Conservation (phyloP, 2,329 filamentous ascomycete species). For the Apiospora malaysiana region DNA sequence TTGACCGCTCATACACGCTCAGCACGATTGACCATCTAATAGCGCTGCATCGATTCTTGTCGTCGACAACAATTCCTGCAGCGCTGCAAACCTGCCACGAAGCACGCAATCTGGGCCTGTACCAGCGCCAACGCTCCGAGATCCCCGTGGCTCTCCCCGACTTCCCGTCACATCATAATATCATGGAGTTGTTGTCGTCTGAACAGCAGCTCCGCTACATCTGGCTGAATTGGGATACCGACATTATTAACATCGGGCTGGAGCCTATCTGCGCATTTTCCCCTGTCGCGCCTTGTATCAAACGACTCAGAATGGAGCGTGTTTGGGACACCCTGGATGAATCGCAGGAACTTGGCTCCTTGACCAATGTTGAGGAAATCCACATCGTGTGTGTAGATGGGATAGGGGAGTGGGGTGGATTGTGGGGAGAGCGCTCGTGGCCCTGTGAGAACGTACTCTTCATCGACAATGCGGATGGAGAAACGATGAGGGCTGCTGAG, state of each 20-base stretch:
- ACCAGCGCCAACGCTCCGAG: conserved; percentile 27
- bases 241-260: conserved; percentile 29
- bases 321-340: background rate
- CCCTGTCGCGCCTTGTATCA: background rate
- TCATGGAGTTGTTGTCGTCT: background rate
- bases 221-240: conserved; percentile 31
- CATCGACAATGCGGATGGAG: too few species aligned
- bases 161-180: background rate
- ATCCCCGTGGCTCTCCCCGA: conserved; percentile 12
- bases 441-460: background rate
- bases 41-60: conserved; percentile 6
- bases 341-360: background rate
- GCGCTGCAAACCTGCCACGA: conserved; percentile 29
- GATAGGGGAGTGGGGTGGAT: too few species aligned
- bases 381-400: background rate
- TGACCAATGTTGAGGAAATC: background rate
- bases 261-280: background rate
- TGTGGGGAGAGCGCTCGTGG: background rate
- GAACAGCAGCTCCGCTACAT: conserved; percentile 25
- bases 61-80: conserved; percentile 28
- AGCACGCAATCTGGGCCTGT: conserved; percentile 27
- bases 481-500: too few species aligned
- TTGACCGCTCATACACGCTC: conserved; percentile 22
- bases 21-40: too few species aligned
- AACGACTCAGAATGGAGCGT: background rate